A percentile compares a stretch with the other conserved stretches of the same genome.
Conservation (phyloP, 225 moss, liverwort and hornwort species). For the Marchantia polymorpha region DNA sequence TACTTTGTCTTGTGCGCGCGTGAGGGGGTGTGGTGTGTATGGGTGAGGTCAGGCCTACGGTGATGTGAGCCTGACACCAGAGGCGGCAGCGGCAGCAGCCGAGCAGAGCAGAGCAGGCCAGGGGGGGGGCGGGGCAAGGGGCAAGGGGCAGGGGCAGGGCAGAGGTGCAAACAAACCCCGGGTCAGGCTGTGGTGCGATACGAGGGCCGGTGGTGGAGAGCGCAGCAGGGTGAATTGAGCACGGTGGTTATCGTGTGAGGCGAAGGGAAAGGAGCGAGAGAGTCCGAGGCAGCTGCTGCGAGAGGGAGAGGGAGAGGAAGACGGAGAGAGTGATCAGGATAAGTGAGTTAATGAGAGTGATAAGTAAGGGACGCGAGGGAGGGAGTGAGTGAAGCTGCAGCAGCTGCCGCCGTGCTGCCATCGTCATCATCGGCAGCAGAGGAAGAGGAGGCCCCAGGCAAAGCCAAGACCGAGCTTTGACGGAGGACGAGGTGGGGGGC, state of each 20-base stretch:
- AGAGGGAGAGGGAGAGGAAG: neutral
- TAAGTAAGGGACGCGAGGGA: neutral
- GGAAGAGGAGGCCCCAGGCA: too few relatives aligned
- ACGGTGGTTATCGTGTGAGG: neutral
- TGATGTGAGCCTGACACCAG: neutral
- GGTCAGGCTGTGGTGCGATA: neutral
- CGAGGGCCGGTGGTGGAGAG: neutral
- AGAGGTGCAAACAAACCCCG: neutral
- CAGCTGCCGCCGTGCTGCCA: too few relatives aligned
- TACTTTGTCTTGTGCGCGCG: neutral
- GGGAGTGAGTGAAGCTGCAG: neutral
- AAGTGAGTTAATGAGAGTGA: neutral
- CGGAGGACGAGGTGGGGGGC: too few relatives aligned
- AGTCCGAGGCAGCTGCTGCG: neutral
- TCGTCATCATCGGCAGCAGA: too few relatives aligned
- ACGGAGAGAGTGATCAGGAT: too few relatives aligned
- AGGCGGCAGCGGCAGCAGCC: too few relatives aligned
- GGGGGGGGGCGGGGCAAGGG: too few relatives aligned
- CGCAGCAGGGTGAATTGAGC: neutral
- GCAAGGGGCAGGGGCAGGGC: neutral
- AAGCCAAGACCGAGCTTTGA: neutral
- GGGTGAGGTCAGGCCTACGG: slow-evolving; percentile 11
- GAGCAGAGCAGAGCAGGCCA: too few relatives aligned
- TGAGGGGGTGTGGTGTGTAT: neutral
- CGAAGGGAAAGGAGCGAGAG: neutral